Base-by-base conservation (phyloP, 768 basidiomycete genomes). In the Lenzites betulinus region DNA sequence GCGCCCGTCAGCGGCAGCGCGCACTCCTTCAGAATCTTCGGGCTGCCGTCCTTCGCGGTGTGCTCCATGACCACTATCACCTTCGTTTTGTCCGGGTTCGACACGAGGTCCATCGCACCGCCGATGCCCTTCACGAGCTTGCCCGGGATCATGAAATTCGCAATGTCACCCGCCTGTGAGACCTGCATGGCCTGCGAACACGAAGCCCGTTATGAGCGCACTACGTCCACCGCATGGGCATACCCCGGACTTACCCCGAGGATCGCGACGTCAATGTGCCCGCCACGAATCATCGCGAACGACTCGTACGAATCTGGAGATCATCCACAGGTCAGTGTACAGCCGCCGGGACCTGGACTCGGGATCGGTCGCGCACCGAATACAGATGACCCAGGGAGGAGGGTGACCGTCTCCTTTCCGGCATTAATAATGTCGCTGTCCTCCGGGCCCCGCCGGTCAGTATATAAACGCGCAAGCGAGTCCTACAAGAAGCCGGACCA, bases 81-180 rank as follows among this genome's bases (percentile, higher is more conserved):
- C 74, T 90, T 95, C 42, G 95, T 98, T 75, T 89, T 88, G 74
- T 96, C 93, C 1, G 95, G 95, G 76, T 96, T 97, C 59, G 95
- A 96, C 63, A 95, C 93, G 49, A 95, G 85, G 71, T 96, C 94
- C 93, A 95, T 95, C 12, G 95, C 95, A 51, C 95, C 95, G 13
- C 95, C 95, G 71, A 97, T 95, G 42, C 93, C 92, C 80, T 91
- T 93, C 35, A 93, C 82, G 72, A 94, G 82, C 78, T 97, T 96
- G 15, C 94, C 93, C 2, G 95, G 95, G 69, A 97, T 95, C 95
- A 97, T 98, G 72, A 93, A 98, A 79, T 98, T 98, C 58, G 95
- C 95, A 64, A 98, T 90, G 72, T 98, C 95, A 41, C 93, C 95
- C 1, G 85, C 86, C 64, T 91, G 87, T 1, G 93, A 94, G 50